Conservation (phyloP, 208 protist species). For the Novymonas esmeraldas region DNA sequence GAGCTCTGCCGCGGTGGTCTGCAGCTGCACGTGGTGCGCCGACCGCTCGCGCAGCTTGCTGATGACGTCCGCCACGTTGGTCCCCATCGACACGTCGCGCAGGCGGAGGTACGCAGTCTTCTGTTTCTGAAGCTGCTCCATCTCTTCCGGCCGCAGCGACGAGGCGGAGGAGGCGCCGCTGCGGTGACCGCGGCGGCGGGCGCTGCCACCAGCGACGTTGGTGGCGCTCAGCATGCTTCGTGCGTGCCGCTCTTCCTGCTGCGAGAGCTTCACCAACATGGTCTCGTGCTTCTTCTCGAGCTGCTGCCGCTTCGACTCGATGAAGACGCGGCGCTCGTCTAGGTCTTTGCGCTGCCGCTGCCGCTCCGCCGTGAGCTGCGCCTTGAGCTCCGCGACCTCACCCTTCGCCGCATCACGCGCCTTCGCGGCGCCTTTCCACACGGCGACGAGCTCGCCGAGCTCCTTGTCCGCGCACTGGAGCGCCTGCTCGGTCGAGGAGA, state of each 20-base stretch:
- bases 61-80: conserved; percentile 88
- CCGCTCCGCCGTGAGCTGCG: conserved; percentile 71
- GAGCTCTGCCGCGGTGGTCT: conserved; percentile 64
- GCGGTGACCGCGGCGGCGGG: conserved; percentile 25
- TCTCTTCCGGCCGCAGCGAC: conserved; percentile 61
- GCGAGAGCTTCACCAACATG: conserved; percentile 64
- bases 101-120: conserved; percentile 92
- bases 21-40: conserved; percentile 81
- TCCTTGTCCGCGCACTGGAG: conserved; percentile 91
- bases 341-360: conserved; percentile 85
- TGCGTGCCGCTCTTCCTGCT: conserved; percentile 75
- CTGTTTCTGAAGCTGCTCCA: conserved; percentile 69
- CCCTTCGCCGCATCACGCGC: conserved; percentile 80
- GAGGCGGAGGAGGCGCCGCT: conserved; percentile 24
- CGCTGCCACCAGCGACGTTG: neutral
- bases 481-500: conserved; percentile 88
- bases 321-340: conserved; percentile 79
- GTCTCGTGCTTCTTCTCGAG: conserved; percentile 63
- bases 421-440: conserved; percentile 85
- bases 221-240: conserved; percentile 23
- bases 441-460: conserved; percentile 85
- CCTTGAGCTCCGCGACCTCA: conserved; percentile 79
- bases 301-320: conserved; percentile 75
- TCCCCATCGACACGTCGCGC: conserved; percentile 89
- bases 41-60: conserved; percentile 83